Conservation (phyloP, 2,329 filamentous ascomycete species). For the Ceratocystis diversiconidia region DNA sequence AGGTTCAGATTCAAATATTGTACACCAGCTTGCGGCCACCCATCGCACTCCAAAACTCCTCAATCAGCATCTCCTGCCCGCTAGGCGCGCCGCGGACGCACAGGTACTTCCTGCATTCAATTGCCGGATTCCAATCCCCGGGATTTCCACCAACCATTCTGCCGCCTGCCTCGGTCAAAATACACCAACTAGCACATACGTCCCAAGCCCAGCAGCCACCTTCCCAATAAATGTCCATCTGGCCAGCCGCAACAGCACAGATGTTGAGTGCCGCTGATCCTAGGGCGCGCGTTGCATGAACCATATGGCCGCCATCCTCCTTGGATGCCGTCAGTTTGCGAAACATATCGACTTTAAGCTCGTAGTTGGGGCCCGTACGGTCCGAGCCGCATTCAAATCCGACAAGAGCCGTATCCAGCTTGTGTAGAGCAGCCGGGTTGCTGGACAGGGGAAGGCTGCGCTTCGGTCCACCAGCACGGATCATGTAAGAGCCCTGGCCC, state of each 20-base stretch:
- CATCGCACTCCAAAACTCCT: constrained; percentile 50
- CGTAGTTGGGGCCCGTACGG: constrained; percentile 55
- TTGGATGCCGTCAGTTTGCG: constrained; percentile 41
- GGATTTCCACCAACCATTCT: constrained; percentile 59
- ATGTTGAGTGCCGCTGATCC: constrained; percentile 65
- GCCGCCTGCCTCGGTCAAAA: constrained; percentile 60
- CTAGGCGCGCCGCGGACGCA: constrained; percentile 45
- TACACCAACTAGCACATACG: constrained; percentile 68
- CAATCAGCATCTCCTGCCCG: constrained; percentile 46
- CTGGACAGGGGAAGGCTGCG: constrained; percentile 29
- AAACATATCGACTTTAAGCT: constrained; percentile 54
- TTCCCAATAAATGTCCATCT: constrained; percentile 67
- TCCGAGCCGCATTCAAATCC: constrained; percentile 61
- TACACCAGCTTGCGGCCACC: constrained; percentile 41
- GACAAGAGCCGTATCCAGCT: constrained; percentile 50
- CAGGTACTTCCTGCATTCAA: constrained; percentile 48
- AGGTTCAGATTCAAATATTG: constrained; percentile 14
- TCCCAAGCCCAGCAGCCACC: constrained; percentile 78
- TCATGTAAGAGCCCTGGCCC: constrained; percentile 51
- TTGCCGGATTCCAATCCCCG: constrained; percentile 49
- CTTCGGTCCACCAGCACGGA: constrained; percentile 30
- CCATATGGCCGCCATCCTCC: constrained; percentile 57
- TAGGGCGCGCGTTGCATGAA: constrained; percentile 55
- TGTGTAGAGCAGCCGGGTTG: constrained; percentile 41
- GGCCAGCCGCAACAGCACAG: constrained; percentile 55